phyloP scores from a whole-genome alignment of 768 basidiomycete genomes.

The Tulasnella sp. region DNA sequence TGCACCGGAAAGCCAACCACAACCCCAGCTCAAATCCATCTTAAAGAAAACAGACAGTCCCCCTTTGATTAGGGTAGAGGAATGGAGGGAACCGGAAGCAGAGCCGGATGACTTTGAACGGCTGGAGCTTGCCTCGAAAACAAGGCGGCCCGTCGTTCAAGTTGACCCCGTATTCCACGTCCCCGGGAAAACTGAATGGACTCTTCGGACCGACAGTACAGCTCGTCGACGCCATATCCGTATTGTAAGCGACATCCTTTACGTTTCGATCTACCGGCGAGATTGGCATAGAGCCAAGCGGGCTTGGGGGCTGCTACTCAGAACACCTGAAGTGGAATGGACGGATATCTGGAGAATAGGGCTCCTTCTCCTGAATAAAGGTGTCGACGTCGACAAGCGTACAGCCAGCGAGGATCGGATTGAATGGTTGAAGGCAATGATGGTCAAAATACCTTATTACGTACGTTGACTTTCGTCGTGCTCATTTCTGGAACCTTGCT shows the following conservation, averaged over 20 bases:
- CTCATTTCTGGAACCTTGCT: not conserved
- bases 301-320: conserved; percentile 69
- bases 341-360: conserved; percentile 65
- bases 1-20: not conserved
- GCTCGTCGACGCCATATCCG: conserved; percentile 51
- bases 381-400: conserved; percentile 38
- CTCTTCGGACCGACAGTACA: conserved; percentile 2
- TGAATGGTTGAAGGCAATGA: conserved; percentile 57
- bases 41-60: not conserved
- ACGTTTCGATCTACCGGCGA: conserved; percentile 63
- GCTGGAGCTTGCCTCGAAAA: not conserved
- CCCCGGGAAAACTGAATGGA: not conserved
- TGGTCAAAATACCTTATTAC: conserved; percentile 63
- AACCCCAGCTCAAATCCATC: not conserved
- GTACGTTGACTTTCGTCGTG: conserved; percentile 45
- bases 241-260: conserved; percentile 68
- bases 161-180: not conserved
- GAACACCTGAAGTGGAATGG: conserved; percentile 79
- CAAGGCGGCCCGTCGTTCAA: not conserved
- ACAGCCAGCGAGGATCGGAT: conserved; percentile 30
- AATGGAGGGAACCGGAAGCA: not conserved
- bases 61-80: not conserved
- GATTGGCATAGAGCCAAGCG: conserved; percentile 61
- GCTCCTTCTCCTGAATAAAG: conserved; percentile 44
- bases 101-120: not conserved